phyloP scores from a whole-genome alignment of 805 yeast species.

The Saccharomycopsis javanensis region DNA sequence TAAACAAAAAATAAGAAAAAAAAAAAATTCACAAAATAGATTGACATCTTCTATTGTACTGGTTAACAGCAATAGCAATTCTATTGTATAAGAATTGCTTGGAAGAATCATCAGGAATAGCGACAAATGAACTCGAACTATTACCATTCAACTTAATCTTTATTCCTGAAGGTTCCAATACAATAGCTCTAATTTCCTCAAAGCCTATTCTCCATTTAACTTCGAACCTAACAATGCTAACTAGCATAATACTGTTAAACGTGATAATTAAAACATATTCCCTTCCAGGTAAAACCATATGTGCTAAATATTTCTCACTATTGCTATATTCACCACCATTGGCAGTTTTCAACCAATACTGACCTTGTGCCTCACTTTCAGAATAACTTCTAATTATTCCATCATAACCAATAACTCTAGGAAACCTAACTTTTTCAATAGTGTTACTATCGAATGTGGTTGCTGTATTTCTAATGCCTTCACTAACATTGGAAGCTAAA shows the following conservation, averaged over 20 bases:
- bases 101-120: constrained; percentile 58
- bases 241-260: constrained; percentile 55
- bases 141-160: constrained; percentile 49
- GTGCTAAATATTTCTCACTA: constrained; percentile 74
- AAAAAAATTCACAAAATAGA: constrained; percentile 28
- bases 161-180: constrained; percentile 73
- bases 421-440: constrained; percentile 70
- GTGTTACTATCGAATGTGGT: constrained; percentile 77
- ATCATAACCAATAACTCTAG: constrained; percentile 65
- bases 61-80: constrained; percentile 73
- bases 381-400: constrained; percentile 67
- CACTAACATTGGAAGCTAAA: constrained; percentile 84
- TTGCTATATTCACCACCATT: constrained; percentile 65
- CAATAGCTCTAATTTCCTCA: constrained; percentile 56
- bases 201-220: constrained; percentile 66
- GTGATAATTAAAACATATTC: constrained; percentile 73
- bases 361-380: constrained; percentile 86
- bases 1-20: background rate
- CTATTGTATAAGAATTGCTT: constrained; percentile 58
- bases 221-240: constrained; percentile 49
- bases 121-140: constrained; percentile 63
- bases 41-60: constrained; percentile 63
- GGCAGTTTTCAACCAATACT: constrained; percentile 76
- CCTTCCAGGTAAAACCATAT: constrained; percentile 71
- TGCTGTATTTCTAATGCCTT: constrained; percentile 88